phyloP scores from a whole-genome alignment of 106 monocot genomes.

The Alisma plantagoaquatica region DNA sequence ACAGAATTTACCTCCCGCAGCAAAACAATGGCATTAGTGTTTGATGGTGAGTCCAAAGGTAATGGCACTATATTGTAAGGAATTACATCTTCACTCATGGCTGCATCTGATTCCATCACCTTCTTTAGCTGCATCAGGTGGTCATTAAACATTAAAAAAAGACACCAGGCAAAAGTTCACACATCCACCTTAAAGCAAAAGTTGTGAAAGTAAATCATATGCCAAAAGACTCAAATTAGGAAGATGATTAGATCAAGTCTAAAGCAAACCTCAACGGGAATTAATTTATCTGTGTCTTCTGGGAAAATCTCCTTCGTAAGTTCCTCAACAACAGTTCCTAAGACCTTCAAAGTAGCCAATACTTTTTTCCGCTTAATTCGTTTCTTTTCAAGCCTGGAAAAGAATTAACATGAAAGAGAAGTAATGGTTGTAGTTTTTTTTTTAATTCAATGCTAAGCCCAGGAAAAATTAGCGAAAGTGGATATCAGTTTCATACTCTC shows the following conservation, averaged over 20 bases:
- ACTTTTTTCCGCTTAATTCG: conserved; percentile 81
- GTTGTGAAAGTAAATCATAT: neutral
- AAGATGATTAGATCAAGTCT: neutral
- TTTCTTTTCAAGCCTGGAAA: conserved; percentile 66
- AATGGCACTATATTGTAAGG: conserved; percentile 93
- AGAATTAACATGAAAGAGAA: neutral
- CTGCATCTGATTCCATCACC: conserved; percentile 86
- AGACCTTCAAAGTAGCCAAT: conserved; percentile 80
- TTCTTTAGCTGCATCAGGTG: conserved; percentile 72
- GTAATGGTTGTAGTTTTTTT: too few relatives aligned
- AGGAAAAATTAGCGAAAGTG: neutral
- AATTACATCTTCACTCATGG: conserved; percentile 68
- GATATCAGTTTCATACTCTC: conserved; percentile 44
- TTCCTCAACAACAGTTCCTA: conserved; percentile 80
- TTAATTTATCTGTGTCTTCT: conserved; percentile 65
- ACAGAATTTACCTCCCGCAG: conserved; percentile 53
- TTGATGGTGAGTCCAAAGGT: conserved; percentile 68
- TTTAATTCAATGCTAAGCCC: too few relatives aligned
- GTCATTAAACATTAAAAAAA: too few relatives aligned
- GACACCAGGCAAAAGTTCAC: conserved; percentile 2
- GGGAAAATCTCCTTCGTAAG: conserved; percentile 79
- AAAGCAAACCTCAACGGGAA: conserved; percentile 85
- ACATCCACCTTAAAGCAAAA: too few relatives aligned
- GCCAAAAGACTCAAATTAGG: neutral
- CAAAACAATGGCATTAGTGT: conserved; percentile 50